A percentile compares a stretch with the other conserved stretches of the same genome.
Evolutionary conservation across 768 basidiomycete species (phyloP).

Genomic region (Lactarius evosmus): DNA sequence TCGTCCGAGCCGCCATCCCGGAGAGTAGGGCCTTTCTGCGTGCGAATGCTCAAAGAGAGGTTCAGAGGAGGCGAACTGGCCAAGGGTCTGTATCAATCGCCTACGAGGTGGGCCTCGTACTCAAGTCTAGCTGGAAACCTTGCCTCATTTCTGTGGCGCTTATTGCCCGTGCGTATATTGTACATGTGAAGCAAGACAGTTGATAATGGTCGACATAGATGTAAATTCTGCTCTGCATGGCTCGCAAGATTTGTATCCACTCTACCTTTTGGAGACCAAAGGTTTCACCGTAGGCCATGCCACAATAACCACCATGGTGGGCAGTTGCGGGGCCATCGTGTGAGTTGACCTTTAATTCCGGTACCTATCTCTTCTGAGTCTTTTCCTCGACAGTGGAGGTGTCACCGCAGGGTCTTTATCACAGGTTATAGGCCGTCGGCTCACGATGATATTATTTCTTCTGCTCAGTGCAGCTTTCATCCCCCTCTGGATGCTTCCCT

Average conservation of each 20-base stretch:
- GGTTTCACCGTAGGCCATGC: constrained; percentile 34
- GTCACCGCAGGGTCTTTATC: constrained; percentile 39
- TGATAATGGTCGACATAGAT: constrained; percentile 28
- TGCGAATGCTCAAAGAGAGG: constrained; percentile 53
- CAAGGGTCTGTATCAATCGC: constrained; percentile 68
- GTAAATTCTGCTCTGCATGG: constrained; percentile 52
- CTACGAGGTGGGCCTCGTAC: constrained; percentile 66
- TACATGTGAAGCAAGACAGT: neutral
- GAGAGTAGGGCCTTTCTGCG: constrained; percentile 72
- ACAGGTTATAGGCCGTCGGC: constrained; percentile 45
- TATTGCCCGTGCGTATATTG: constrained; percentile 49
- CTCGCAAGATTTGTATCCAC: constrained; percentile 42
- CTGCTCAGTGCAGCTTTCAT: constrained; percentile 35
- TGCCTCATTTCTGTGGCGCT: constrained; percentile 82
- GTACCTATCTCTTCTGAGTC: neutral
- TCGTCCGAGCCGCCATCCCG: constrained; percentile 64
- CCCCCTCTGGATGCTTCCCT: constrained; percentile 46
- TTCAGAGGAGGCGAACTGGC: constrained; percentile 35
- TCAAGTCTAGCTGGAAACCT: constrained; percentile 75
- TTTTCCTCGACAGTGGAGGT: constrained; percentile 33
- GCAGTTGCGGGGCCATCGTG: constrained; percentile 35
- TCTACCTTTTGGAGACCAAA: constrained; percentile 38
- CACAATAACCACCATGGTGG: constrained; percentile 44
- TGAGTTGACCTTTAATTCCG: constrained; percentile 12
- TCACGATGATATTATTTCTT: constrained; percentile 41